These are phyloP conservation scores for Hippophae gyantsensis DNA, from an alignment of 306 rosid genomes.

Conservation along the genomic window DNA sequence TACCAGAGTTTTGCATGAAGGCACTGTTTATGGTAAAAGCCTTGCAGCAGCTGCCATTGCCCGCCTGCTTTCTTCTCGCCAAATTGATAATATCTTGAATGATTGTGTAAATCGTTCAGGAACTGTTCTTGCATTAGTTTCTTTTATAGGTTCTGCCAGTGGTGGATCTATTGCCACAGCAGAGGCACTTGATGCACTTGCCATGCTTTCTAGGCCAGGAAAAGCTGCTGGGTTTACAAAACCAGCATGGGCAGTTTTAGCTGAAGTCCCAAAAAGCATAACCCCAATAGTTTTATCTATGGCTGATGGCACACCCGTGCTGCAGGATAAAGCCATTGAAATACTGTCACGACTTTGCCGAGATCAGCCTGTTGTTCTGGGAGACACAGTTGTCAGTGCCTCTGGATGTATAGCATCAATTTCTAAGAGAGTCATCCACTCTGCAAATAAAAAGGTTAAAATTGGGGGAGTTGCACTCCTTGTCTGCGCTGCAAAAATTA, in stretches of 20 bases:
- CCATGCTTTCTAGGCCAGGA: conserved; percentile 67
- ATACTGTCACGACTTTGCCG: conserved; percentile 72
- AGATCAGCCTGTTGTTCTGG: conserved; percentile 68
- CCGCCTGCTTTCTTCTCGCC: conserved; percentile 68
- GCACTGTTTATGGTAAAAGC: conserved; percentile 66
- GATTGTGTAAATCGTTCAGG: conserved; percentile 79
- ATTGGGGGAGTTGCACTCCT: conserved; percentile 89
- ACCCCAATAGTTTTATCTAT: conserved; percentile 72
- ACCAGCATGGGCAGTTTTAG: conserved; percentile 89
- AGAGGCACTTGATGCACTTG: conserved; percentile 90
- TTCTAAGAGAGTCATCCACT: conserved; percentile 69
- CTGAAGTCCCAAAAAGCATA: conserved; percentile 72
- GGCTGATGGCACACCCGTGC: conserved; percentile 50
- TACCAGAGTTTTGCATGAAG: conserved; percentile 77
- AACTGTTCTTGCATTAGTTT: conserved; percentile 86
- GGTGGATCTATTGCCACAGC: conserved; percentile 58
- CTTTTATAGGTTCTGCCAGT: conserved; percentile 65
- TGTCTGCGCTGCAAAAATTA: conserved; percentile 69
- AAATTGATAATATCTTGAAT: conserved; percentile 51
- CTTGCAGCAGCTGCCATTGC: conserved; percentile 94
- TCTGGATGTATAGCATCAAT: conserved; percentile 67
- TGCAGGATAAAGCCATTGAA: conserved; percentile 90
- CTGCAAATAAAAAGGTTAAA: conserved; percentile 56
- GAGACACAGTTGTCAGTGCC: conserved; percentile 55
- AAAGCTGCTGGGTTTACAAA: conserved; percentile 41